Evolutionary conservation across 257 asterid genomes (phyloP).

Genomic region (Ligustrum vulgare): DNA sequence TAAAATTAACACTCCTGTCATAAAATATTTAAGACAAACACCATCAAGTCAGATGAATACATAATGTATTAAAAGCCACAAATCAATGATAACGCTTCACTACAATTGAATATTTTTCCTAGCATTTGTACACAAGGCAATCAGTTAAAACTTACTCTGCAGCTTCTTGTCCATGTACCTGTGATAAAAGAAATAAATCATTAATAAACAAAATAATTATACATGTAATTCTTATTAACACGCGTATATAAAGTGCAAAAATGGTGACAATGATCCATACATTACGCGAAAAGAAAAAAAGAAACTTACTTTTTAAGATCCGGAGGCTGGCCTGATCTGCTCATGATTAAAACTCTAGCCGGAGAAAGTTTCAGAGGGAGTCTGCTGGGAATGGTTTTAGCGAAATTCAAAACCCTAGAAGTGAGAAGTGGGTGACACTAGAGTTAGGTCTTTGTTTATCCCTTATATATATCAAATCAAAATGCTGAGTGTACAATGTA

Average conservation of each 20-base stretch:
- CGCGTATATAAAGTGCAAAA: neutral
- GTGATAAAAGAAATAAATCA: conserved; percentile 5
- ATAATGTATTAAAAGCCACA: neutral
- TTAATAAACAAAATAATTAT: neutral
- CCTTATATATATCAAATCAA: too few species aligned
- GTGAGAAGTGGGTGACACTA: neutral
- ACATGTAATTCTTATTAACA: neutral
- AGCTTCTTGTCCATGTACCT: conserved; percentile 97
- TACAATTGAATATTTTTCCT: neutral
- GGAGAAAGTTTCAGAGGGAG: neutral
- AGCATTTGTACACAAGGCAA: neutral
- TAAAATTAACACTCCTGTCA: neutral
- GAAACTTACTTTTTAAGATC: conserved; percentile 78
- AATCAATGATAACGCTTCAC: neutral
- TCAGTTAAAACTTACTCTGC: conserved; percentile 55
- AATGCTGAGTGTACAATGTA: too few species aligned
- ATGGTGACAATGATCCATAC: neutral
- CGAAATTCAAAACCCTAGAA: conserved; percentile 41
- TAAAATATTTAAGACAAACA: neutral
- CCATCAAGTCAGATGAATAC: neutral
- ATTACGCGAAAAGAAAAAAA: neutral
- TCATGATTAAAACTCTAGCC: conserved; percentile 47
- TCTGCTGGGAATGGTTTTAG: conserved; percentile 22
- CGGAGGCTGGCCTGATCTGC: conserved; percentile 98
- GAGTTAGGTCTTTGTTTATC: too few species aligned